A percentile compares a stretch with the other conserved stretches of the same genome.
Conservation (phyloP, 768 basidiomycete species). For the Suillus spraguei region DNA sequence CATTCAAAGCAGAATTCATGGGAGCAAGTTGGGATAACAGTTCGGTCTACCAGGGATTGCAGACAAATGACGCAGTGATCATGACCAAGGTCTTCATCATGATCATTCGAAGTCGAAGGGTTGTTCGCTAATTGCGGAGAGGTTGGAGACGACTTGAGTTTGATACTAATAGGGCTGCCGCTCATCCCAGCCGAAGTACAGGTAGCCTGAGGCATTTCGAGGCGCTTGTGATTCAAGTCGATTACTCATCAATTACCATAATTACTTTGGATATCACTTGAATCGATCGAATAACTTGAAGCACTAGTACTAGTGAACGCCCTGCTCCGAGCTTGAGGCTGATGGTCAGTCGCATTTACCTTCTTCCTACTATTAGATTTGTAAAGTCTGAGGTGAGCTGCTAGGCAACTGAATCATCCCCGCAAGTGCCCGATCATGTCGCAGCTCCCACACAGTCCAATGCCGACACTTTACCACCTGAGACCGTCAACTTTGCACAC, state of each 20-base stretch:
- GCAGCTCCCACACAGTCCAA: conserved; percentile 1
- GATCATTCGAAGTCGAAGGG: not conserved
- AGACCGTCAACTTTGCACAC: conserved; percentile 54
- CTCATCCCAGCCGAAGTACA: conserved; percentile 6
- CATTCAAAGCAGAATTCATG: conserved; percentile 97
- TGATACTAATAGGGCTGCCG: conserved; percentile 22
- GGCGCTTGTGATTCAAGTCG: too few species aligned
- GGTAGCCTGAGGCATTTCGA: not conserved
- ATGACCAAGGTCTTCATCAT: conserved; percentile 19
- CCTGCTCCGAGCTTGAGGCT: not conserved
- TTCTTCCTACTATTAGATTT: not conserved
- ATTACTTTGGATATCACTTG: too few species aligned
- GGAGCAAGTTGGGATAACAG: conserved; percentile 82
- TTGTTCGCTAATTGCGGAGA: conserved; percentile 13
- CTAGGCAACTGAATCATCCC: conserved; percentile 9
- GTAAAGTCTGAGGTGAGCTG: not conserved
- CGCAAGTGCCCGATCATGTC: not conserved
- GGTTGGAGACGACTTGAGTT: conserved; percentile 30
- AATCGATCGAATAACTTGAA: too few species aligned
- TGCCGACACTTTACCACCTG: conserved; percentile 31
- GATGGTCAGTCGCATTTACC: not conserved
- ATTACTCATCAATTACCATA: too few species aligned
- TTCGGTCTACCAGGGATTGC: conserved; percentile 72
- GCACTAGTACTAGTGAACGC: not conserved
- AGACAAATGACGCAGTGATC: conserved; percentile 88